These are phyloP conservation scores for Coemansia sp. DNA, from an alignment of 192 early-diverging fungal genomes.

Conservation along the genomic window DNA sequence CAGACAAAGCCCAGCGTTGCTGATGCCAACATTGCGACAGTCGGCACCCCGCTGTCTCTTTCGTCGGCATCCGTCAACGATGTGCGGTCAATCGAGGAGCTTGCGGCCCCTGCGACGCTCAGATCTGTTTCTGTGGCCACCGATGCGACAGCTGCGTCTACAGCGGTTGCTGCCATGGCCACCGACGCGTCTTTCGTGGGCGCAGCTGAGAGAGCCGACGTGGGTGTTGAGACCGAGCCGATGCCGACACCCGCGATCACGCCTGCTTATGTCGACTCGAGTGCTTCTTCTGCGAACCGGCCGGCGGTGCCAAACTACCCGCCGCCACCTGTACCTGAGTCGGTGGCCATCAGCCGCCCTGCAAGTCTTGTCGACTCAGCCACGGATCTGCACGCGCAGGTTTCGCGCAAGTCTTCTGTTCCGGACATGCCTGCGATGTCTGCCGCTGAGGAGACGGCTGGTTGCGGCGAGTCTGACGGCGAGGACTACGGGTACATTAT, in stretches of 20 bases:
- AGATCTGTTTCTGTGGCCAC: background rate
- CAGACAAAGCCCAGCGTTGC: constrained; percentile 15
- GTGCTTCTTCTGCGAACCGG: background rate
- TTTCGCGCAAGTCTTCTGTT: background rate
- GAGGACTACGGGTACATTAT: constrained; percentile 58
- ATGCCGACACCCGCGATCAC: background rate
- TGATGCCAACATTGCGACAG: constrained; percentile 30
- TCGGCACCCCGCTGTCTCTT: constrained; percentile 17
- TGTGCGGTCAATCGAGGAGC: constrained; percentile 1
- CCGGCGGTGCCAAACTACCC: background rate
- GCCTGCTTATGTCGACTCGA: background rate
- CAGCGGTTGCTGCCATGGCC: background rate
- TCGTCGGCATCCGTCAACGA: constrained; percentile 10
- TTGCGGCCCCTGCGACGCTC: background rate
- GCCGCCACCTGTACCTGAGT: background rate
- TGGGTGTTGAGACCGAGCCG: background rate
- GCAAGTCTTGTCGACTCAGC: background rate
- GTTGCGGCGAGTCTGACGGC: constrained; percentile 30
- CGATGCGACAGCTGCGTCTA: background rate
- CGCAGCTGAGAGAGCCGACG: background rate
- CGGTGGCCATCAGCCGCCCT: background rate
- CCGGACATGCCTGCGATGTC: background rate
- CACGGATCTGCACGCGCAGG: background rate
- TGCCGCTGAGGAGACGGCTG: background rate
- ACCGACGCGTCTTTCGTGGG: background rate